phyloP scores from a whole-genome alignment of 352 stramenopile genomes.

The Phytophthora pluvialis region DNA sequence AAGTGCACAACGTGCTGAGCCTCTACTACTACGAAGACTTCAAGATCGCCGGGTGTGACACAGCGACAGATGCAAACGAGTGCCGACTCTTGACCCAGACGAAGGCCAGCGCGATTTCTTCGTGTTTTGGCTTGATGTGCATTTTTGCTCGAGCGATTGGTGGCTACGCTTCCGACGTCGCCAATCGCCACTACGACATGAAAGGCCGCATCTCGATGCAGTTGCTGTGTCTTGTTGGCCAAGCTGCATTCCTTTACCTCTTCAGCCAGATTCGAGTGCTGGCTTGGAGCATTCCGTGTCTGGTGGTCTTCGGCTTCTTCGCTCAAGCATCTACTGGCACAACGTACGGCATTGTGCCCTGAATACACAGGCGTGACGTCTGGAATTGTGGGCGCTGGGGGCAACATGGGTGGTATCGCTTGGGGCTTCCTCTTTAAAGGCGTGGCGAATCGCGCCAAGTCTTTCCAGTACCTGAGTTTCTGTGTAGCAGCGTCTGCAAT shows the following conservation, averaged over 20 bases:
- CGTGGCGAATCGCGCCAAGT: slow-evolving; percentile 35
- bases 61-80: slow-evolving; percentile 16
- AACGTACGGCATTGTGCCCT: slow-evolving; percentile 65
- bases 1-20: slow-evolving; percentile 93
- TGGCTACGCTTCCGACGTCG: slow-evolving; percentile 79
- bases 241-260: slow-evolving; percentile 81
- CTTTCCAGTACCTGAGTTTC: slow-evolving; percentile 52
- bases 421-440: slow-evolving; percentile 60
- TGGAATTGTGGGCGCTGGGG: slow-evolving; percentile 59
- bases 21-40: slow-evolving; percentile 92
- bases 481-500: slow-evolving; percentile 34
- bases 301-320: slow-evolving; percentile 91
- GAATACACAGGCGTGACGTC: slow-evolving; percentile 49
- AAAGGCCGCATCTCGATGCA: slow-evolving; percentile 65
- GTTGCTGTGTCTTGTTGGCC: slow-evolving; percentile 64
- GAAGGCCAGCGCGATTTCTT: slow-evolving; percentile 81
- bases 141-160: slow-evolving; percentile 90
- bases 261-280: slow-evolving; percentile 67
- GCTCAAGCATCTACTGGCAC: slow-evolving; percentile 50
- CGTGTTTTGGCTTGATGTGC: slow-evolving; percentile 94
- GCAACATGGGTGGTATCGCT: slow-evolving; percentile 52
- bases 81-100: slow-evolving; percentile 36
- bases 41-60: slow-evolving; percentile 49
- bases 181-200: slow-evolving; percentile 57
- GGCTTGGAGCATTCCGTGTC: slow-evolving; percentile 63